These are phyloP conservation scores for Aspergillus funiculosus DNA, from an alignment of 495 filamentous ascomycete species.

Conservation along the genomic window DNA sequence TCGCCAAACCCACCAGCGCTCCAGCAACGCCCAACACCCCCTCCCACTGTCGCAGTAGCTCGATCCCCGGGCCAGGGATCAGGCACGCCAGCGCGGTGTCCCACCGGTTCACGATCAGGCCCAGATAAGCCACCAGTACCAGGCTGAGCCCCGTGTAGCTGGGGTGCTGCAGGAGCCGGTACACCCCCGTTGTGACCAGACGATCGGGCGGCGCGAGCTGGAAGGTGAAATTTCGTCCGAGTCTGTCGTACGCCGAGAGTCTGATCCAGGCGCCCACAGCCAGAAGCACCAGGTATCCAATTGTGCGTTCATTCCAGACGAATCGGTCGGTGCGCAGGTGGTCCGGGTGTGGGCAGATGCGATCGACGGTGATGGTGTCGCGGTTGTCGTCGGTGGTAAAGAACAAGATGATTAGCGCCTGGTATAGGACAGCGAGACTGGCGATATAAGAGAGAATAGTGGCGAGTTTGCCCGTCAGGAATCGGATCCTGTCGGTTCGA, in stretches of 20 bases:
- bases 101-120: slow-evolving; percentile 27
- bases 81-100: slow-evolving; percentile 29
- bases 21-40: background rate
- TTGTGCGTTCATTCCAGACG: slow-evolving; percentile 1
- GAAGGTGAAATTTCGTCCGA: slow-evolving; percentile 47
- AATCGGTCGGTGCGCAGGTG: background rate
- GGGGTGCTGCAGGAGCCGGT: slow-evolving; percentile 44
- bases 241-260: slow-evolving; percentile 5
- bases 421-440: background rate
- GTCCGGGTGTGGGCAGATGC: slow-evolving; percentile 1
- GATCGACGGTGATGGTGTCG: background rate
- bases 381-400: background rate
- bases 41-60: background rate
- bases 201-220: slow-evolving; percentile 37
- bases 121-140: slow-evolving; percentile 15
- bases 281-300: background rate
- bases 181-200: slow-evolving; percentile 40
- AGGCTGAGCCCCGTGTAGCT: slow-evolving; percentile 39
- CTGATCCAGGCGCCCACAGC: slow-evolving; percentile 2
- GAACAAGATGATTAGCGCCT: slow-evolving; percentile 4
- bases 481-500: slow-evolving; percentile 6
- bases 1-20: background rate
- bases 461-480: background rate
- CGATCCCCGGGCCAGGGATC: slow-evolving; percentile 3
- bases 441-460: background rate